Conservation (phyloP, 768 basidiomycete species). For the Xerocomellus chrysenteron region DNA sequence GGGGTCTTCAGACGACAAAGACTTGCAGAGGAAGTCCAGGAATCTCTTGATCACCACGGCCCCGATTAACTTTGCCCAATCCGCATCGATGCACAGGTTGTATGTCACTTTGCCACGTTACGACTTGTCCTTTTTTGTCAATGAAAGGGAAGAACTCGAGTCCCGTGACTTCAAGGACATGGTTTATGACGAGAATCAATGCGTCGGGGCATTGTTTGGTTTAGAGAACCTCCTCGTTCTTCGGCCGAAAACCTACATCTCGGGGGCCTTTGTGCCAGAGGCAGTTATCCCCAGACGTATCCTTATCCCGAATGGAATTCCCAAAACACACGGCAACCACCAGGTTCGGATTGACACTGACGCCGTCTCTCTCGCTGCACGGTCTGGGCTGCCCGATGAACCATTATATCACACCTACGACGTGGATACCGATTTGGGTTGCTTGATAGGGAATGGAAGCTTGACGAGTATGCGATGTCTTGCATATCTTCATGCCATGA, state of each 20-base stretch:
- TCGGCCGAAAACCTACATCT: not conserved
- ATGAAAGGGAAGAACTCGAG: conserved; percentile 29
- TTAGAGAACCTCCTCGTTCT: conserved; percentile 34
- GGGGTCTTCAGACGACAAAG: too few relatives aligned
- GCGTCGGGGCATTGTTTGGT: conserved; percentile 41
- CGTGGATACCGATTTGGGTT: not conserved
- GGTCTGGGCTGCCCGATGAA: too few relatives aligned
- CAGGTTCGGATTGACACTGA: not conserved
- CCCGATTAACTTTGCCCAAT: not conserved
- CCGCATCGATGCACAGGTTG: not conserved
- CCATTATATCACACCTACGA: not conserved
- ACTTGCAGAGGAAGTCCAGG: too few relatives aligned
- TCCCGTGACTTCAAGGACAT: conserved; percentile 38
- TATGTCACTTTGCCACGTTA: conserved; percentile 35
- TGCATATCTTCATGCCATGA: not conserved
- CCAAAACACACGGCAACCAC: not conserved
- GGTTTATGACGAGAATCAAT: conserved; percentile 39
- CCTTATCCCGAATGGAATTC: not conserved
- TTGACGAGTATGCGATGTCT: not conserved
- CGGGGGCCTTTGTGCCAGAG: not conserved
- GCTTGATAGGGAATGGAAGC: not conserved
- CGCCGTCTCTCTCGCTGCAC: too few relatives aligned
- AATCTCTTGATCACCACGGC: conserved; percentile 14
- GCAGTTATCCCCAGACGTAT: not conserved
- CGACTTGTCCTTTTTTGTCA: conserved; percentile 37